Base-by-base conservation (phyloP, 139 green algal genomes). In the Ulvella scutata region DNA sequence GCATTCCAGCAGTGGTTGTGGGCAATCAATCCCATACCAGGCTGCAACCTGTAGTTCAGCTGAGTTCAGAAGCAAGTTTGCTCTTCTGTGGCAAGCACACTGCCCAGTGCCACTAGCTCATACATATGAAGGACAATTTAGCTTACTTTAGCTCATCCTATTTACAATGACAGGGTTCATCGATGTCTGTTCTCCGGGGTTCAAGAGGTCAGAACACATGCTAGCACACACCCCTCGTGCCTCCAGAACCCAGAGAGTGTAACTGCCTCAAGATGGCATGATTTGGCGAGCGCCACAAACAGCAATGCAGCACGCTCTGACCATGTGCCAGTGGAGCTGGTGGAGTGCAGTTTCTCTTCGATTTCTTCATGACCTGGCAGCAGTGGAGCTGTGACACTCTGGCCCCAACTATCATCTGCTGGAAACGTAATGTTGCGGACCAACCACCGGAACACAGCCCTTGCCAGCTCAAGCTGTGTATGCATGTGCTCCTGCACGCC, bases 1-100 rank as follows among this genome's bases (percentile, higher is more conserved):
- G 62, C 81, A 26, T 78, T 76, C 85, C 86, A 90, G 81, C 82
- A 86, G 77, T 90, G 86, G 79, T 90, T 90, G 77, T 88, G 86
- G 38, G 83, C 73, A 0, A 38, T 20, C 3, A 86, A 72, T 6
- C 60, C 36, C 3, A 67, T 9, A 3, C 85, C 83, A 4, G 85
- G 85, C 3, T 39, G 59, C 39, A 85, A 43, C 3, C 26, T 76
- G n/a, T n/a, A n/a, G n/a, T n/a, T n/a, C n/a, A n/a, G n/a, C n/a
- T n/a, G n/a, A n/a, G n/a, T n/a, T n/a, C n/a, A n/a, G n/a, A n/a
- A n/a, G n/a, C n/a, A n/a, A n/a, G n/a, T n/a, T n/a, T n/a, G n/a
- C n/a, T n/a, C n/a, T n/a, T n/a, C n/a, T n/a, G n/a, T n/a, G n/a
- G n/a, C n/a, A n/a, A n/a, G n/a, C n/a, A n/a, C n/a, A n/a, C n/a